Base-by-base conservation (phyloP, 139 green algal genomes). In the Spirogloea muscicola region DNA sequence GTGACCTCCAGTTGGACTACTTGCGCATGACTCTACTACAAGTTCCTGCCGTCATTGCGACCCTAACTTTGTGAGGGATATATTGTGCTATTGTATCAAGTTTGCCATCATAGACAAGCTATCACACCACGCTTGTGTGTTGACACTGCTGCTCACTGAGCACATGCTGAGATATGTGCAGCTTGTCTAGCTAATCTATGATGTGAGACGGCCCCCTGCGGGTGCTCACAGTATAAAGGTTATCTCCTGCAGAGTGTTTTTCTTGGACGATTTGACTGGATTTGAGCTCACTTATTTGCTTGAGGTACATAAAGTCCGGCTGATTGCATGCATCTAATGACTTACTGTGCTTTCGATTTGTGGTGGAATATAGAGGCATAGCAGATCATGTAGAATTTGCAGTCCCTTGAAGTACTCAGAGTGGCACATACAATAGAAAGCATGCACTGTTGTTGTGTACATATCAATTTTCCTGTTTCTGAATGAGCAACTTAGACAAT, bases 11-110 rank as follows among this genome's bases (percentile, higher is more conserved):
- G 44, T 58, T 85, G 46, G 80, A 85, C 63, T 85, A 85, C 69
- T 34, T 85, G 18, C 42, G 51, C 6, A 85, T 85, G 80, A 85
- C 78, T 36, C 46, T 77, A 25, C 78, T 85, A 37, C 83, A 86
- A 55, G 33, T 85, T 9, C 80, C 80, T 3, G 80, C 65, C 2
- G 77, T 52, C 3, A 21, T 82, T 0, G 25, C 82, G 9, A 38
- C 80, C 0, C 62, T 86, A 0, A 37, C 34, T 4, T 16, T 80
- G 75, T 80, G 13, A 68, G 13, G 13, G 13, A 13, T 72, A 31
- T 55, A 31, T 21, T 55, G 21, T 55, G 21, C 21, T 21, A 21
- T 55, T 55, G 21, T 21, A 21, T 55, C 46, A 55, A 55, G 46
- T 41, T 55, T 13, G 57, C 57, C 16, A 18, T 13, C 27, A 13